phyloP scores from a whole-genome alignment of 2,329 filamentous ascomycete species.

The Aspergillus terreus region DNA sequence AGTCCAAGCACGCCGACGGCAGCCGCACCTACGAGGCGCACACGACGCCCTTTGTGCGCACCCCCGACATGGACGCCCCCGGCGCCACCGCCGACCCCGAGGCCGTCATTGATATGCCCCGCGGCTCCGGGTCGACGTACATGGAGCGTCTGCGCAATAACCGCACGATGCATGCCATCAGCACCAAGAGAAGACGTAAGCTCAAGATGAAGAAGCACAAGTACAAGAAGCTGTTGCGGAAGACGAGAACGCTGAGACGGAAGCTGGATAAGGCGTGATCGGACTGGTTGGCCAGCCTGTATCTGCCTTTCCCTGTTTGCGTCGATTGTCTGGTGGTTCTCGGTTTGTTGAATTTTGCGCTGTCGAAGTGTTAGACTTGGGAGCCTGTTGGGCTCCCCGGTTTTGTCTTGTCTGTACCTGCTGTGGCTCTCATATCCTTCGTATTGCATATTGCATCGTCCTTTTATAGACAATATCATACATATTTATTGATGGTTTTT shows the following conservation, averaged over 20 bases:
- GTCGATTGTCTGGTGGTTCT: neutral
- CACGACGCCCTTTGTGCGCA: constrained; percentile 47
- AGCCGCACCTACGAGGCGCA: constrained; percentile 51
- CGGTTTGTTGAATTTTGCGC: neutral
- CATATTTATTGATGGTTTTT: constrained; percentile 1
- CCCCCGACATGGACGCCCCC: constrained; percentile 36
- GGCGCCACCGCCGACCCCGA: constrained; percentile 22
- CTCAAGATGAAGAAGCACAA: constrained; percentile 99
- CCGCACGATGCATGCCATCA: constrained; percentile 71
- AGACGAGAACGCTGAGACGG: constrained; percentile 80
- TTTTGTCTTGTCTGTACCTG: neutral
- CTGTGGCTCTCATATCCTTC: constrained; percentile 3
- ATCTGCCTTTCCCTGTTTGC: constrained; percentile 8
- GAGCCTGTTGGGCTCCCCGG: neutral
- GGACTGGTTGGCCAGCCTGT: constrained; percentile 3
- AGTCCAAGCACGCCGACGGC: constrained; percentile 49
- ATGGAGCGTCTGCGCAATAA: constrained; percentile 63
- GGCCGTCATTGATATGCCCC: constrained; percentile 57
- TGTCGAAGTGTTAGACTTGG: neutral
- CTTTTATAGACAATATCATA: constrained; percentile 15
- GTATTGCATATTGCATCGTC: constrained; percentile 3
- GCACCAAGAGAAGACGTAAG: constrained; percentile 86
- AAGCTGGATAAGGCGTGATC: constrained; percentile 66
- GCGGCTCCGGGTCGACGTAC: constrained; percentile 45
- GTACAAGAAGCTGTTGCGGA: constrained; percentile 98